Conservation (phyloP, 2,329 filamentous ascomycete species). For the Sclerotinia subarctica region DNA sequence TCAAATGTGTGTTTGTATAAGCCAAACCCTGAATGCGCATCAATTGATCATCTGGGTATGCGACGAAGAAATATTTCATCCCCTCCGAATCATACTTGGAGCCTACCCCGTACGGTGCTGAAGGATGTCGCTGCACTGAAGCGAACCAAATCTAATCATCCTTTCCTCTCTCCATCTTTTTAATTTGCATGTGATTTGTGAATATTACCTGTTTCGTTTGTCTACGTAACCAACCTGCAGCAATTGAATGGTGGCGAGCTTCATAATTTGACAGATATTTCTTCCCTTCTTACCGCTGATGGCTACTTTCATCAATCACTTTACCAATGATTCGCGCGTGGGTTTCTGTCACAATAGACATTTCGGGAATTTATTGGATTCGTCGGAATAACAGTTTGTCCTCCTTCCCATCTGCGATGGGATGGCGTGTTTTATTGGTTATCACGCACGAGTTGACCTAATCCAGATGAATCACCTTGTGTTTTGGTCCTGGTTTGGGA, state of each 20-base stretch:
- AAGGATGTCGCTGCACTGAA: slow-evolving; percentile 3
- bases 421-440: slow-evolving; percentile 8
- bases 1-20: neutral
- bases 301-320: neutral
- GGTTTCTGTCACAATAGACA: slow-evolving; percentile 14
- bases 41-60: neutral
- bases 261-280: slow-evolving; percentile 15
- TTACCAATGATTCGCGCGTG: neutral
- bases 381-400: slow-evolving; percentile 17
- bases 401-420: neutral
- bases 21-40: neutral
- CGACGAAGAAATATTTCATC: neutral
- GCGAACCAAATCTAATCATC: neutral
- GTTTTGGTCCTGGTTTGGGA: slow-evolving; percentile 7
- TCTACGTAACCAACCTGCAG: slow-evolving; percentile 14
- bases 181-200: slow-evolving; percentile 10
- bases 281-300: slow-evolving; percentile 12
- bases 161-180: neutral
- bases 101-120: neutral
- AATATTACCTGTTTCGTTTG: neutral
- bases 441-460: slow-evolving; percentile 2
- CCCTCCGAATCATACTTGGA: neutral
- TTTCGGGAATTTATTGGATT: slow-evolving; percentile 2
- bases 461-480: slow-evolving; percentile 17
- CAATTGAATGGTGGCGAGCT: neutral